phyloP scores from a whole-genome alignment of 345 rosid genomes.

The Salix suchowensis region DNA sequence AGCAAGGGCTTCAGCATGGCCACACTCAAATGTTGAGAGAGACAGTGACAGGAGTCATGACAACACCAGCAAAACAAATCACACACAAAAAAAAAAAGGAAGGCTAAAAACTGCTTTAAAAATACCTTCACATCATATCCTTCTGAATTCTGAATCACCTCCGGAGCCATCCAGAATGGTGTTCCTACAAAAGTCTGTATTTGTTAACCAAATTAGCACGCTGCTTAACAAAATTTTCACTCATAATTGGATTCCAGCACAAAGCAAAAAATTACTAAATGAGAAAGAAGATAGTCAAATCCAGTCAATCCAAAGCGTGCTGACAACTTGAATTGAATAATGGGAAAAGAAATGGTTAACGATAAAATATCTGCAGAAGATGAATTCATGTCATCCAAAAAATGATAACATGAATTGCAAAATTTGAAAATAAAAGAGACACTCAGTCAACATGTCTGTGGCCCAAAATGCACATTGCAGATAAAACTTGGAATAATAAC shows the following conservation, averaged over 20 bases:
- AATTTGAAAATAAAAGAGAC: not conserved
- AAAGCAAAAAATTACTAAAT: not conserved
- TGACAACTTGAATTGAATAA: not conserved
- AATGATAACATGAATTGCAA: not conserved
- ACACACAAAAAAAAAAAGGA: not conserved
- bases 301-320: not conserved
- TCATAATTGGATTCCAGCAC: not conserved
- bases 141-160: conserved; percentile 96
- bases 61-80: conserved; percentile 14
- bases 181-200: conserved; percentile 99
- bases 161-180: conserved; percentile 99
- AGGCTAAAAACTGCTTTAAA: not conserved
- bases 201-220: conserved; percentile 40
- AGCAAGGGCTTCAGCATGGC: conserved; percentile 14
- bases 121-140: conserved; percentile 96
- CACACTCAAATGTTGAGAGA: conserved; percentile 1
- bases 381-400: not conserved
- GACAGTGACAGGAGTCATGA: not conserved
- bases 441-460: not conserved
- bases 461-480: not conserved
- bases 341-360: not conserved
- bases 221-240: conserved; percentile 7
- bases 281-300: not conserved
- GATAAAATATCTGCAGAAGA: not conserved
- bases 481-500: not conserved